Conservation (phyloP, 495 filamentous ascomycete genomes). For the Penicillium fimorum region DNA sequence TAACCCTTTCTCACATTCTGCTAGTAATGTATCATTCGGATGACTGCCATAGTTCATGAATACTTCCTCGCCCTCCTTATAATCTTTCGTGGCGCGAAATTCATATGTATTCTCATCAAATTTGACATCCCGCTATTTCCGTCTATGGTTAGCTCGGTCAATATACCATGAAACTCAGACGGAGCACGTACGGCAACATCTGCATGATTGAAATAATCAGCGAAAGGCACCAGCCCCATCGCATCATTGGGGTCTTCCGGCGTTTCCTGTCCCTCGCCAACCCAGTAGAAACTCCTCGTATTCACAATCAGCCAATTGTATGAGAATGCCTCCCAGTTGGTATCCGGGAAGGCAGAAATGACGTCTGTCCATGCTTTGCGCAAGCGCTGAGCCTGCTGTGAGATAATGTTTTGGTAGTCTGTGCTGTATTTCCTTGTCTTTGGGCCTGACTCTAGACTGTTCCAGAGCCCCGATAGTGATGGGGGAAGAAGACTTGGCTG, state of each 20-base stretch:
- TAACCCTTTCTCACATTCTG: constrained; percentile 57
- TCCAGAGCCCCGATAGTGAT: constrained; percentile 42
- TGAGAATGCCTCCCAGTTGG: constrained; percentile 54
- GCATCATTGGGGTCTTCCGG: constrained; percentile 61
- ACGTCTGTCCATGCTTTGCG: constrained; percentile 59
- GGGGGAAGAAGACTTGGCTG: constrained; percentile 35
- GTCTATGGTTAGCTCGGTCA: neutral
- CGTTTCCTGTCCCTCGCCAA: constrained; percentile 49
- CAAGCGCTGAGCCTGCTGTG: constrained; percentile 61
- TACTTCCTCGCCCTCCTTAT: constrained; percentile 68
- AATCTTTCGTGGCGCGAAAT: constrained; percentile 54
- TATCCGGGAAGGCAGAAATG: constrained; percentile 48
- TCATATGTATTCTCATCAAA: constrained; percentile 60
- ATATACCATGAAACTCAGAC: constrained; percentile 2
- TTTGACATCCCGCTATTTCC: constrained; percentile 57
- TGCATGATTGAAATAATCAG: constrained; percentile 85
- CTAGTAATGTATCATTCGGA: constrained; percentile 74
- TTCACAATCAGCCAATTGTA: constrained; percentile 83
- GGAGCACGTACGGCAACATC: constrained; percentile 45
- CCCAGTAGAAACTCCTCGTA: constrained; percentile 77
- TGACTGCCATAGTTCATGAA: constrained; percentile 79
- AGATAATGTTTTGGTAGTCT: constrained; percentile 53
- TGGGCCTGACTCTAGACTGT: constrained; percentile 23
- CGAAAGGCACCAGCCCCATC: constrained; percentile 79
- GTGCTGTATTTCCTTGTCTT: constrained; percentile 31